Base-by-base conservation (phyloP, 495 filamentous ascomycete species). In the Copromyces sp. region DNA sequence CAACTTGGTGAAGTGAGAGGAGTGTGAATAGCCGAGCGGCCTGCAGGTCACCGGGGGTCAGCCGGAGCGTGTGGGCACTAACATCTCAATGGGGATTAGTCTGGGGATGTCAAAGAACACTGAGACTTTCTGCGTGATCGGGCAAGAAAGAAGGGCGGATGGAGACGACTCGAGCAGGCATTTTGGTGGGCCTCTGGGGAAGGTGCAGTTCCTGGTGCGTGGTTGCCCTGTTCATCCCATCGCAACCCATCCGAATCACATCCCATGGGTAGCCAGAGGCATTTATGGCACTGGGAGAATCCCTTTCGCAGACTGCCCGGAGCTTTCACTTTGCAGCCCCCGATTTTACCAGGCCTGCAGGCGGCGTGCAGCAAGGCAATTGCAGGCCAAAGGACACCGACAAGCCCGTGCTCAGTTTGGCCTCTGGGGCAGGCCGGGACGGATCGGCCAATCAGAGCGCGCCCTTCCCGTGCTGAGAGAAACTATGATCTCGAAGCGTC, bases 401-500 rank as follows among this genome's bases (percentile, higher is more conserved):
- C 69, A 24, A 24, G 24, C 24, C 24, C 0, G 24, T 24, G 24
- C 24, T 24, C 24, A 24, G 70, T 73, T 74, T 44, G 72, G 69
- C 42, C 47, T 75, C 68, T 69, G 71, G 61, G 24, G 53, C 29
- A 35, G 53, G 53, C 53, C 53, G 53, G 53, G 53, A 61, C 29
- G 68, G 53, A 69, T 72, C 69, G 70, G 14, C 78, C 78, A 80
- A 80, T 80, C 70, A 76, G 68, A 72, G 73, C 69, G 61, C 72
- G 68, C 6, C 7, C 72, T 69, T 73, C 47, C 39, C 65, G 24
- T 74, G 74, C 71, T 73, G 72, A 69, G 73, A 72, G 73, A 77
- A 75, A 75, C 74, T 73, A 74, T 77, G 75, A 77, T 80, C 77
- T 75, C 73, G 75, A 80, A 73, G 73, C 68, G 68, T 73, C 75